Evolutionary conservation across 225 moss, liverwort and hornwort genomes (phyloP).

Genomic region (Marchantia polymorpha): DNA sequence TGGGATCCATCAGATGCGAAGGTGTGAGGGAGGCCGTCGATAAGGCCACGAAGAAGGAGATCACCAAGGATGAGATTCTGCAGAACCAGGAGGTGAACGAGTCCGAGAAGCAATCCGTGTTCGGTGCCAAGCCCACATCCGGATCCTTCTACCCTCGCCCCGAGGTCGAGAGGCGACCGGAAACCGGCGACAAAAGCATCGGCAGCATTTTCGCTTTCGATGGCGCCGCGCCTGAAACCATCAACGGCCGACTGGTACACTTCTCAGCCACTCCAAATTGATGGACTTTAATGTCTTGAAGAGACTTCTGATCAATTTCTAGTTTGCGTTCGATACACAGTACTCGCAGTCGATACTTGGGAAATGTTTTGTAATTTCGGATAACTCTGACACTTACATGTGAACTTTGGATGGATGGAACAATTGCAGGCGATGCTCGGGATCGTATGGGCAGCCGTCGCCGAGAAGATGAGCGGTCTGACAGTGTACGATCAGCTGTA

Average conservation of each 20-base stretch:
- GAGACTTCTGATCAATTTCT: too few relatives aligned
- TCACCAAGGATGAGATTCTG: constrained; percentile 22
- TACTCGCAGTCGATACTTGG: too few relatives aligned
- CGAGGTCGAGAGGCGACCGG: constrained; percentile 29
- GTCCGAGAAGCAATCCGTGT: constrained; percentile 41
- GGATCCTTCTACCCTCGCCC: constrained; percentile 39
- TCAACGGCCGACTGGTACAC: constrained; percentile 36
- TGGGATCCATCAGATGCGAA: too few relatives aligned
- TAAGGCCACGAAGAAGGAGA: constrained; percentile 25
- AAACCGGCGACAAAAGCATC: constrained; percentile 14
- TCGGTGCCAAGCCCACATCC: constrained; percentile 29
- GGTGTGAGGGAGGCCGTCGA: constrained; percentile 14
- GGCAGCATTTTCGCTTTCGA: constrained; percentile 39
- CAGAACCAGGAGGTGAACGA: constrained; percentile 34
- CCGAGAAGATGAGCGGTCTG: too few relatives aligned
- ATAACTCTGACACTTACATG: too few relatives aligned
- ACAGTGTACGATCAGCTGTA: constrained; percentile 39
- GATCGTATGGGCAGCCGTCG: not conserved
- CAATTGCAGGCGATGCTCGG: constrained; percentile 27
- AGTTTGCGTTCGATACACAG: too few relatives aligned
- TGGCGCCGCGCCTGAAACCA: constrained; percentile 30
- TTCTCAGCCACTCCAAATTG: too few relatives aligned
- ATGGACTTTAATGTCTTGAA: too few relatives aligned
- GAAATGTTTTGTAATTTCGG: too few relatives aligned
- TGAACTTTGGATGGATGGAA: too few relatives aligned